These are phyloP conservation scores for Salvia splendens DNA, from an alignment of 257 asterid species.

Conservation along the genomic window DNA sequence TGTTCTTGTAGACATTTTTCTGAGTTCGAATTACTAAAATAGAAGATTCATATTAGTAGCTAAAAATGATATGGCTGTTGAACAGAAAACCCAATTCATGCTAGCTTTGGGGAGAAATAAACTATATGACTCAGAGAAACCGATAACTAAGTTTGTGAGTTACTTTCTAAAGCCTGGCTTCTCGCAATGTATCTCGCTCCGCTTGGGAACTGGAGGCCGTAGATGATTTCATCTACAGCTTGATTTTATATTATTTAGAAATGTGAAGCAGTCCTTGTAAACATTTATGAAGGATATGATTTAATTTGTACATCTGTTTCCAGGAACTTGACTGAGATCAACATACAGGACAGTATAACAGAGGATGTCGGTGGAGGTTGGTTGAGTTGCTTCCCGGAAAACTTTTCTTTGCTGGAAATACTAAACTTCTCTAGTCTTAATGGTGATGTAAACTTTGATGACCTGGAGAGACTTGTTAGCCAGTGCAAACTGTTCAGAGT, in stretches of 20 bases:
- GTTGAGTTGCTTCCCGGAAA: slow-evolving; percentile 78
- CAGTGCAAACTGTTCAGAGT: slow-evolving; percentile 70
- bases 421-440: slow-evolving; percentile 67
- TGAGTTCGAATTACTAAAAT: background rate
- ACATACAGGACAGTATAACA: slow-evolving; percentile 67
- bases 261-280: too few species aligned
- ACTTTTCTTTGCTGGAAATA: slow-evolving; percentile 65
- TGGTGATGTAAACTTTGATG: slow-evolving; percentile 65
- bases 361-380: slow-evolving; percentile 66
- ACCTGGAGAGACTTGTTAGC: slow-evolving; percentile 78
- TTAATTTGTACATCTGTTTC: slow-evolving; percentile 22
- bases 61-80: background rate
- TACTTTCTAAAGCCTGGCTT: background rate
- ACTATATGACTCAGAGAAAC: background rate
- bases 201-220: background rate
- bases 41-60: background rate
- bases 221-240: background rate
- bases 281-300: background rate
- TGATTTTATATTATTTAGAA: too few species aligned
- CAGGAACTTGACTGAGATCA: slow-evolving; percentile 85
- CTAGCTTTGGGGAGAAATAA: background rate
- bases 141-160: background rate
- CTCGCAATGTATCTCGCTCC: background rate
- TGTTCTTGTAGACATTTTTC: background rate
- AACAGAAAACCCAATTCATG: background rate